phyloP scores from a whole-genome alignment of 139 green algal genomes.

The Mesotaenium endlicherianum region DNA sequence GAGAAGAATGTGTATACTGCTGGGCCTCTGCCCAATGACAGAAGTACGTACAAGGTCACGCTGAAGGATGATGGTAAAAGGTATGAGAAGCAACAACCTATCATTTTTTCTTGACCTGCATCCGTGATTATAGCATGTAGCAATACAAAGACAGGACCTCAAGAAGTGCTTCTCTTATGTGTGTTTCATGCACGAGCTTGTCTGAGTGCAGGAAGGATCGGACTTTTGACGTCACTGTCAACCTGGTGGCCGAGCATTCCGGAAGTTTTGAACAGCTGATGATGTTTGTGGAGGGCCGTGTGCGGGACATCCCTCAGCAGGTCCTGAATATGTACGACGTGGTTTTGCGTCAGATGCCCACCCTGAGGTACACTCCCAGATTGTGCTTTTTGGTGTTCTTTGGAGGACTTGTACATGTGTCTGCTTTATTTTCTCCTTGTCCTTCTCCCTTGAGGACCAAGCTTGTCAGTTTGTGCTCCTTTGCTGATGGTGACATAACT shows the following conservation, averaged over 20 bases:
- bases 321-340: neutral
- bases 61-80: slow-evolving; percentile 1
- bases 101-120: no score
- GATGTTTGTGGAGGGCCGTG: neutral
- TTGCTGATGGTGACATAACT: no score
- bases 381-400: no score
- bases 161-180: no score
- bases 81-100: no score
- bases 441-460: no score
- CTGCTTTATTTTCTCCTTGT: no score
- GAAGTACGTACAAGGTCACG: neutral
- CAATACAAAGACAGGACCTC: no score
- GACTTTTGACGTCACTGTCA: neutral
- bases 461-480: no score
- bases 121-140: no score
- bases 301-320: neutral
- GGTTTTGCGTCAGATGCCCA: neutral
- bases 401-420: no score
- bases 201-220: neutral
- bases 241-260: neutral
- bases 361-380: neutral
- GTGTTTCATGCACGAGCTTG: no score
- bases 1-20: slow-evolving; percentile 10
- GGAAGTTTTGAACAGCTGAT: neutral
- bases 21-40: neutral